Evolutionary conservation across 1,284 basidiomycete species (phyloP), one percentile per base, ranked within the genome.

Genomic region (Mycena sp.): DNA sequence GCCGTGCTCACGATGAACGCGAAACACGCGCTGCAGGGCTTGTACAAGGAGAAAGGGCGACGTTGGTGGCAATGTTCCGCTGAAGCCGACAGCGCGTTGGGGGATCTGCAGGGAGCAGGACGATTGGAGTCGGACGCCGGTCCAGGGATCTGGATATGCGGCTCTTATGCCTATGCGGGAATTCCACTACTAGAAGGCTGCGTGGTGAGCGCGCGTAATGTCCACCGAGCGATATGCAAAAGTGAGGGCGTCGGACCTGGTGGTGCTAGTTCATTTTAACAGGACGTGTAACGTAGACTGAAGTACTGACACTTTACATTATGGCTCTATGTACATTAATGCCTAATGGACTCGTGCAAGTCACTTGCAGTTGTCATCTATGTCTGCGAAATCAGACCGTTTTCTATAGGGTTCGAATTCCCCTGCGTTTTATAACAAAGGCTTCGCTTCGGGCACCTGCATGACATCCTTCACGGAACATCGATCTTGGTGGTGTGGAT

Each of bases 181-280:
- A 87, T 90, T 25, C 88, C 88, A 12, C 72, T 90, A 54, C 72
- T 90, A 61, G 88, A 90, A 68, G 87, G 87, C 9, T 90, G 88
- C 71, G 87, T 89, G 5, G 80, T 81, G 38, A 88, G 87, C 67
- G 87, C 86, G 28, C 77, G 79, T 70, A 81, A 80, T 58, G 84
- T 86, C 4, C 82, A 87, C 63, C 74, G 82, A 61, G 85, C 77
- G 1, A 77, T 83, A 45, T 76, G 79, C 63, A 62, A 61, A 46
- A 74, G 72, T 58, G 81, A 83, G 68, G 78, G 77, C 6, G 63
- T 79, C 1, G 53, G 59, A 40, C 70, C 70, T 57, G 65, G 46
- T 43, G 26, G 25, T 26, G 55, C 58, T 43, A 48, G 54, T 32
- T 9, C 19, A n/a, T 65, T 65, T 25, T 62, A 62, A 44, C 12